Percentiles rank a stretch among this genome's conserved stretches.
phyloP scores from a whole-genome alignment of 106 monocot species.

The Amphibolis antarctica region DNA sequence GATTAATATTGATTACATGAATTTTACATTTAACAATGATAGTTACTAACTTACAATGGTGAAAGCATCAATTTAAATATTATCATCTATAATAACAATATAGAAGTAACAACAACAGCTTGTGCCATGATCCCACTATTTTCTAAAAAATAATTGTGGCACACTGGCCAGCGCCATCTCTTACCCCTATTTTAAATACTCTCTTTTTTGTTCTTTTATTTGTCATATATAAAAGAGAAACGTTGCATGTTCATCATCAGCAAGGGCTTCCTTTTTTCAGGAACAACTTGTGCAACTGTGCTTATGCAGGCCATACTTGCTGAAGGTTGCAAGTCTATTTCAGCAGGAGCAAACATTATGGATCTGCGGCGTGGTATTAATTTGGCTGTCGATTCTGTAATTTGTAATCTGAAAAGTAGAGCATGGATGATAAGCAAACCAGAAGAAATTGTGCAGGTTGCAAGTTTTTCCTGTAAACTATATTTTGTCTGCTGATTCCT shows the following conservation, averaged over 20 bases:
- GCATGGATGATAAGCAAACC: slow-evolving; percentile 65
- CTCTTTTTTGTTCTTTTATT: not conserved
- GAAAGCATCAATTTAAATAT: too few relatives aligned
- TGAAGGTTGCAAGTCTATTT: slow-evolving; percentile 83
- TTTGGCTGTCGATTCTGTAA: slow-evolving; percentile 53
- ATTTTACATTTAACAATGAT: too few relatives aligned
- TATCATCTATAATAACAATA: too few relatives aligned
- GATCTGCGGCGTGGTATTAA: slow-evolving; percentile 71
- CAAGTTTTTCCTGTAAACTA: not conserved
- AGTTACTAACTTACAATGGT: too few relatives aligned
- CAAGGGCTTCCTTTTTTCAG: slow-evolving; percentile 22
- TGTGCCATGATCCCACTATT: too few relatives aligned
- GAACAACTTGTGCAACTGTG: slow-evolving; percentile 88
- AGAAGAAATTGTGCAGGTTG: slow-evolving; percentile 79
- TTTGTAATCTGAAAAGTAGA: slow-evolving; percentile 63
- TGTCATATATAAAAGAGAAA: not conserved
- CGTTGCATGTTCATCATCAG: not conserved
- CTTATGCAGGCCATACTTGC: slow-evolving; percentile 67
- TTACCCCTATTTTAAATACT: too few relatives aligned
- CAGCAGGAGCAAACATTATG: slow-evolving; percentile 86
- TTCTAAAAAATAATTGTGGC: not conserved
- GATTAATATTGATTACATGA: too few relatives aligned
- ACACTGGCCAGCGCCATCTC: too few relatives aligned
- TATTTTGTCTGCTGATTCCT: too few relatives aligned
- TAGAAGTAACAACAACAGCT: too few relatives aligned